Evolutionary conservation across 257 asterid genomes (phyloP), one percentile per base, ranked within the genome.

Genomic region (Salvia rosmarinus): DNA sequence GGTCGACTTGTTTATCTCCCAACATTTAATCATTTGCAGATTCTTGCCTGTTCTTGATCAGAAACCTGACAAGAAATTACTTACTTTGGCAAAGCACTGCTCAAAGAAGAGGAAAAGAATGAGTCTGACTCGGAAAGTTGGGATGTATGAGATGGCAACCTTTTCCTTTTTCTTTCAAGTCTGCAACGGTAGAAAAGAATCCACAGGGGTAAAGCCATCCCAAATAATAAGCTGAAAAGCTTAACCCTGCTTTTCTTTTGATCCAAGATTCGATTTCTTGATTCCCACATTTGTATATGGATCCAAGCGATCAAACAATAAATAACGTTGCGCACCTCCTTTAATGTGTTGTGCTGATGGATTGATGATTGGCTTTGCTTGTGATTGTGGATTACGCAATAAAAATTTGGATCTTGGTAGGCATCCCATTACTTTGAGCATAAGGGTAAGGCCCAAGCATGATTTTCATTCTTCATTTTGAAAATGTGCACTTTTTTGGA

Each of bases 381-480:
- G 71, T 30, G 69, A 68, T 78, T 73, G 68, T 37, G 73, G 75
- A 60, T 62, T 74, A 79, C 77, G 70, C 83, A 74, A 74, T 79
- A 68, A 74, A 74, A 49, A 6, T 4, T 2, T 64, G 76, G 72
- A 74, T 74, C 62, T 55, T 47, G 1, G 13, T 23, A 19, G 16
- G 35, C 10, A 40, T 61, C 28, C 64, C 78, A 51, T 72, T 73
- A 63, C 82, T 78, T 78, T 62, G 63, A 69, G 79, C 82, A 68
- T 55, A 73, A 69, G 11, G 44, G 12, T 39, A 39, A 37, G 2
- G 12, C 11, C 37, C 74, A 47, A 35, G 73, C 72, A 74, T 78
- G 23, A 78, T 78, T 78, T 39, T 47, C 46, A 60, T 40, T 68
- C 8, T 73, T 47, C 23, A 35, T 60, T 10, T 59, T 59, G 52